Evolutionary conservation across 2,329 filamentous ascomycete species (phyloP).

Genomic region (Metarhizium robertsii): DNA sequence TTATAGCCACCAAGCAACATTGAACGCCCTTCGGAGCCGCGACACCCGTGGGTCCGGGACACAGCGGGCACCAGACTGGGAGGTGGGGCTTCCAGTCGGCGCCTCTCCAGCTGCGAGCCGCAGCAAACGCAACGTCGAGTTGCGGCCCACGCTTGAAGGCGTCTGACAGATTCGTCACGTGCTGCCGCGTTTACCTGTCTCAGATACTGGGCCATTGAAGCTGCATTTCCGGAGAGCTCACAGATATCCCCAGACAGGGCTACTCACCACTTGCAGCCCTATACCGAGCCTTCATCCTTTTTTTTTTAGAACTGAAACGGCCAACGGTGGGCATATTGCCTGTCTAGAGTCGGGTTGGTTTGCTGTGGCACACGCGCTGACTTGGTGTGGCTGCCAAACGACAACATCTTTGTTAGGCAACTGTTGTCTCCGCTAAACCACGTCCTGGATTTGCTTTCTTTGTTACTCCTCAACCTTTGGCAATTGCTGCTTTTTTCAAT

Average conservation of each 20-base stretch:
- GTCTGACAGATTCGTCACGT: neutral
- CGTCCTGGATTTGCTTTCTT: neutral
- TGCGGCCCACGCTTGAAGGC: neutral
- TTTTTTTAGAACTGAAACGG: neutral
- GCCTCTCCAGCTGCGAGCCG: neutral
- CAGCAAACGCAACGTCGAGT: too few species aligned
- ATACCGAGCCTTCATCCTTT: neutral
- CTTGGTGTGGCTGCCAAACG: neutral
- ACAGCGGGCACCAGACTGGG: neutral
- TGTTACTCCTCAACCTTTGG: neutral
- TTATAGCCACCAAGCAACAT: neutral
- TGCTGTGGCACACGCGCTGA: neutral
- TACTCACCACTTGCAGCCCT: neutral
- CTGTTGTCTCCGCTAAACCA: too few species aligned
- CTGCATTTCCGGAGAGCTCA: neutral
- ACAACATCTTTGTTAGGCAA: neutral
- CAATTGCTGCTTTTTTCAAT: neutral
- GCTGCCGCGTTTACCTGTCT: too few species aligned
- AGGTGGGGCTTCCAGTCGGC: conserved; percentile 4
- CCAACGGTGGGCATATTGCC: neutral
- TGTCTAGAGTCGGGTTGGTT: neutral
- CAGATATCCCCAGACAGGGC: neutral
- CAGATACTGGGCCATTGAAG: too few species aligned
- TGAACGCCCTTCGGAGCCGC: neutral
- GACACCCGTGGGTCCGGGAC: neutral